Evolutionary conservation across 306 rosid species (phyloP).

Genomic region (Mimosa pudica): DNA sequence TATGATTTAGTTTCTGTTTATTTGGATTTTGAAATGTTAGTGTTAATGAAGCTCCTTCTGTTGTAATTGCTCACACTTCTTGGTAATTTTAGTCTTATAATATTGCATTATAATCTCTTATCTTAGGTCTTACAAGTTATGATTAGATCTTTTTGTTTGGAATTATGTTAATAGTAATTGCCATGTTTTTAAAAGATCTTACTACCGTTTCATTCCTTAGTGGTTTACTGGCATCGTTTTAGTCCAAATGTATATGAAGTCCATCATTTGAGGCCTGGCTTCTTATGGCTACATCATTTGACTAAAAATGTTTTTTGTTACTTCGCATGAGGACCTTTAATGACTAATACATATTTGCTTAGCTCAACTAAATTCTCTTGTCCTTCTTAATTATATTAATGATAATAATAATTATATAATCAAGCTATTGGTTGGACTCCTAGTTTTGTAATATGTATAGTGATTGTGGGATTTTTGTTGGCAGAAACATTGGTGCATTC

Average conservation of each 20-base stretch:
- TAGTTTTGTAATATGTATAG: conserved; percentile 23
- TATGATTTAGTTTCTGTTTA: background rate
- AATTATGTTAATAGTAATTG: conserved; percentile 1
- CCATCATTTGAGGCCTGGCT: background rate
- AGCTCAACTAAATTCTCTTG: background rate
- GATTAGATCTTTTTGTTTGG: background rate
- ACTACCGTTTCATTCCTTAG: background rate
- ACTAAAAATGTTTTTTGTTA: conserved; percentile 6
- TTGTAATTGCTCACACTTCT: background rate
- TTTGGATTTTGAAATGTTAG: conserved; percentile 6
- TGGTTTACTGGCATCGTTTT: background rate
- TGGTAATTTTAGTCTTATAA: too few species aligned
- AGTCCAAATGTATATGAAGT: background rate
- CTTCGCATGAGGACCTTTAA: conserved; percentile 1
- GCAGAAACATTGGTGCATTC: conserved; percentile 99
- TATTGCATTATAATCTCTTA: background rate
- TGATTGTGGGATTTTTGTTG: conserved; percentile 35
- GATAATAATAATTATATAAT: conserved; percentile 1
- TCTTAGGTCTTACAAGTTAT: background rate
- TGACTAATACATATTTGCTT: background rate
- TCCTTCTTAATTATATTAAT: background rate
- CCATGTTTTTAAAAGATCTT: background rate
- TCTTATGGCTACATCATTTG: background rate
- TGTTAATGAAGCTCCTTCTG: background rate
- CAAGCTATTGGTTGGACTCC: conserved; percentile 22